Percentiles rank a stretch among this genome's conserved stretches.
Evolutionary conservation across 139 green algal species (phyloP).

Genomic region (Chlorella vulgaris): DNA sequence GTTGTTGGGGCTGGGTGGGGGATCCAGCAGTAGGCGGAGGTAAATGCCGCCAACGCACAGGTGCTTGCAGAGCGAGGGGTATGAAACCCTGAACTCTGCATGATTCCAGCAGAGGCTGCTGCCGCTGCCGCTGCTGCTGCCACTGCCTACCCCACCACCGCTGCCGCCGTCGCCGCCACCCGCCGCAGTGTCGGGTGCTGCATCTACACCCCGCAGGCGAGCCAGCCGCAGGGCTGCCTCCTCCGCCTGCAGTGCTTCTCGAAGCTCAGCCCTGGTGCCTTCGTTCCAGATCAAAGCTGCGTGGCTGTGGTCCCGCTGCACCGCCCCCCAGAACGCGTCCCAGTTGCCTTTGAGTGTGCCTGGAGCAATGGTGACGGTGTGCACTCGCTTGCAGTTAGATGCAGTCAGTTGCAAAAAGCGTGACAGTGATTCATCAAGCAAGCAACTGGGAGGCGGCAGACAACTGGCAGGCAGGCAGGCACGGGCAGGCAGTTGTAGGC

Average conservation of each 20-base stretch:
- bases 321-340: constrained; percentile 78
- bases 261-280: constrained; percentile 76
- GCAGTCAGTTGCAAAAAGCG: not conserved
- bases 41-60: constrained; percentile 87
- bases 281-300: constrained; percentile 93
- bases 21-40: constrained; percentile 87
- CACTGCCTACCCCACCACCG: not conserved
- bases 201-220: constrained; percentile 41
- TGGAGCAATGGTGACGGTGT: not conserved
- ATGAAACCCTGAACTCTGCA: constrained; percentile 84
- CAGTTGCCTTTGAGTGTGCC: constrained; percentile 75
- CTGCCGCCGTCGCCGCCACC: not conserved
- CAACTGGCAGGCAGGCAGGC: not conserved
- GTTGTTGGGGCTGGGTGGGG: not conserved
- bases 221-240: constrained; percentile 58
- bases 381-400: no score
- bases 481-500: not conserved
- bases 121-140: not conserved
- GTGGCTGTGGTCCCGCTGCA: constrained; percentile 74
- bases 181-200: not conserved
- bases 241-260: constrained; percentile 83
- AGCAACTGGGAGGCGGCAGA: not conserved
- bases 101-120: constrained; percentile 73
- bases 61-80: constrained; percentile 73
- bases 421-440: not conserved